Percentiles rank a stretch among this genome's conserved stretches.
Conservation (phyloP, 2,329 filamentous ascomycete genomes). For the Fusarium nodosum region DNA sequence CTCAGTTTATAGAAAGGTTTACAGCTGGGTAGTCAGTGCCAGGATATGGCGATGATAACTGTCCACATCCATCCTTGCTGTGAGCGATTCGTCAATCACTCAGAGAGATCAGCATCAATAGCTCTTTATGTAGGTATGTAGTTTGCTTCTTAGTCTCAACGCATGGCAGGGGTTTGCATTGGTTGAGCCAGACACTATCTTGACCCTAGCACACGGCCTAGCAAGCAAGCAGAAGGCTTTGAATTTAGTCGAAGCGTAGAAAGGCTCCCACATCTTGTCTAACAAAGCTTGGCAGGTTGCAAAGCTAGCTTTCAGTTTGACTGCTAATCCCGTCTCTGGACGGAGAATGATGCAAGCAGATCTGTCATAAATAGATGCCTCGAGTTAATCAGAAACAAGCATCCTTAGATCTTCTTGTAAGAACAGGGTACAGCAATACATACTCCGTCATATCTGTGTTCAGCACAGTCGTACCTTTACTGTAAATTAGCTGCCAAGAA, state of each 20-base stretch:
- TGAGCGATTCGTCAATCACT: constrained; percentile 12
- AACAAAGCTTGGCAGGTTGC: constrained; percentile 10
- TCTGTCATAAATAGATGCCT: constrained; percentile 1
- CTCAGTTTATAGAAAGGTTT: neutral
- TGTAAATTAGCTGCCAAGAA: constrained; percentile 3
- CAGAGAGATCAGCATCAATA: constrained; percentile 10
- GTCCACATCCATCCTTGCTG: constrained; percentile 3
- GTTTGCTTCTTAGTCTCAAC: constrained; percentile 26
- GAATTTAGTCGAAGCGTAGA: constrained; percentile 7
- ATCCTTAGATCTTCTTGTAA: no score
- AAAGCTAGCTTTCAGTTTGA: constrained; percentile 14
- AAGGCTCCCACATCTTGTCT: constrained; percentile 11
- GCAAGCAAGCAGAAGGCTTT: neutral
- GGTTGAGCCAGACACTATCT: constrained; percentile 17
- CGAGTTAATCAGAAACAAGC: neutral
- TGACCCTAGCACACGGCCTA: neutral
- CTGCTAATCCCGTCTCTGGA: neutral
- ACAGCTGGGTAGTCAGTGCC: neutral
- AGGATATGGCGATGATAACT: neutral
- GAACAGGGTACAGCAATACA: neutral
- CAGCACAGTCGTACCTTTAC: neutral
- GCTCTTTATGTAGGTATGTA: constrained; percentile 14
- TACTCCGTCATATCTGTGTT: neutral
- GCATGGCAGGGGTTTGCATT: constrained; percentile 11
- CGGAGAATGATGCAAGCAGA: constrained; percentile 10